Conservation (phyloP, 768 basidiomycete genomes). For the Russula sp. region DNA sequence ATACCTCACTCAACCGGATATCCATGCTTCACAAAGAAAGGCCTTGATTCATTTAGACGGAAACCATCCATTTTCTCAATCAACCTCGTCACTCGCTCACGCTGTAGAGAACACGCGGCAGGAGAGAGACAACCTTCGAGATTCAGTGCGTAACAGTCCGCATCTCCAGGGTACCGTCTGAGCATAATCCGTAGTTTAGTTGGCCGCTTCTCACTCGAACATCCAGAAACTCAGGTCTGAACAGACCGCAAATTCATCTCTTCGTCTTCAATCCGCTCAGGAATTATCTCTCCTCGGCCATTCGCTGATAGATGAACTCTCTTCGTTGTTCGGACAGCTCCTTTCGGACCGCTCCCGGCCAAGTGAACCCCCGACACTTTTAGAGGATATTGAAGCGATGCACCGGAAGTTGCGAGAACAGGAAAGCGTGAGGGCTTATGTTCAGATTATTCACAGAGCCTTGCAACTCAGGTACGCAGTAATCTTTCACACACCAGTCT, state of each 20-base stretch:
- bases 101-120: conserved; percentile 43
- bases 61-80: conserved; percentile 40
- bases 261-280: conserved; percentile 57
- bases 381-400: conserved; percentile 77
- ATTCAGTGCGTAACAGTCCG: conserved; percentile 28
- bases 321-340: conserved; percentile 58
- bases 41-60: conserved; percentile 39
- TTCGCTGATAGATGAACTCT: conserved; percentile 70
- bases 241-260: conserved; percentile 43
- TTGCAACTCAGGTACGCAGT: conserved; percentile 58
- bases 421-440: conserved; percentile 68
- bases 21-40: conserved; percentile 32
- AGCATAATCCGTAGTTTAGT: conserved; percentile 49
- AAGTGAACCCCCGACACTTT: conserved; percentile 51
- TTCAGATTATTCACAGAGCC: conserved; percentile 64
- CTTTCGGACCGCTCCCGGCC: conserved; percentile 48
- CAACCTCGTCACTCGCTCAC: conserved; percentile 35
- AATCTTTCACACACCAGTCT: neutral
- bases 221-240: conserved; percentile 43
- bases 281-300: conserved; percentile 73
- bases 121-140: conserved; percentile 26
- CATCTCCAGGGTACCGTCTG: conserved; percentile 26
- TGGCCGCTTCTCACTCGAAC: conserved; percentile 45
- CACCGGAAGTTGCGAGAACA: conserved; percentile 75
- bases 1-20: conserved; percentile 45